Percentiles rank a stretch among this genome's conserved stretches.
phyloP scores from a whole-genome alignment of 2,329 filamentous ascomycete species.

The Blastomyces parvus region DNA sequence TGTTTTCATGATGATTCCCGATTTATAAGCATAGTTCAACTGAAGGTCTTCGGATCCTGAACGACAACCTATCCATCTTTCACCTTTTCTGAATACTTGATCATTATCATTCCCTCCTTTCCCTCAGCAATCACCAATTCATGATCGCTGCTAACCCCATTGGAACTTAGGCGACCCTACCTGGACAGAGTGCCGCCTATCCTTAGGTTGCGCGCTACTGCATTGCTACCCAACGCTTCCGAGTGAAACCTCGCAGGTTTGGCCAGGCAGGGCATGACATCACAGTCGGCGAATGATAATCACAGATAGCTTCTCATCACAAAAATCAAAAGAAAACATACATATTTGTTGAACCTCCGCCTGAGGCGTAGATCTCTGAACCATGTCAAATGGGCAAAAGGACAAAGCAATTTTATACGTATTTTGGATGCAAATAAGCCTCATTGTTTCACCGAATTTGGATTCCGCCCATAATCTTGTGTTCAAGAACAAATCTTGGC shows the following conservation, averaged over 20 bases:
- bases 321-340: background rate
- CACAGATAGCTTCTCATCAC: background rate
- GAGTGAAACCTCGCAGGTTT: background rate
- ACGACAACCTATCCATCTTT: conserved; percentile 24
- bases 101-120: background rate
- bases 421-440: background rate
- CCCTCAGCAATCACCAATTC: background rate
- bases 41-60: conserved; percentile 22
- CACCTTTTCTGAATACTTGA: conserved; percentile 13
- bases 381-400: background rate
- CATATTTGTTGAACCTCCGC: background rate
- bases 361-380: background rate
- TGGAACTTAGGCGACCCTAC: background rate
- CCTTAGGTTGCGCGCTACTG: conserved; percentile 7
- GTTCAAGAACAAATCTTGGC: background rate
- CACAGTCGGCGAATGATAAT: background rate
- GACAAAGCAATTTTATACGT: background rate
- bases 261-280: background rate
- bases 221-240: conserved; percentile 16
- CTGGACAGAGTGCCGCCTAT: background rate
- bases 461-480: background rate
- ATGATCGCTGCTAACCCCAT: conserved; percentile 4
- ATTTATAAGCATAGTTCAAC: conserved; percentile 25
- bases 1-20: conserved; percentile 21
- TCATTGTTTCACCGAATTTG: conserved; percentile 1